phyloP scores from a whole-genome alignment of 2,329 filamentous ascomycete genomes.

The Juglanconis juglandina region DNA sequence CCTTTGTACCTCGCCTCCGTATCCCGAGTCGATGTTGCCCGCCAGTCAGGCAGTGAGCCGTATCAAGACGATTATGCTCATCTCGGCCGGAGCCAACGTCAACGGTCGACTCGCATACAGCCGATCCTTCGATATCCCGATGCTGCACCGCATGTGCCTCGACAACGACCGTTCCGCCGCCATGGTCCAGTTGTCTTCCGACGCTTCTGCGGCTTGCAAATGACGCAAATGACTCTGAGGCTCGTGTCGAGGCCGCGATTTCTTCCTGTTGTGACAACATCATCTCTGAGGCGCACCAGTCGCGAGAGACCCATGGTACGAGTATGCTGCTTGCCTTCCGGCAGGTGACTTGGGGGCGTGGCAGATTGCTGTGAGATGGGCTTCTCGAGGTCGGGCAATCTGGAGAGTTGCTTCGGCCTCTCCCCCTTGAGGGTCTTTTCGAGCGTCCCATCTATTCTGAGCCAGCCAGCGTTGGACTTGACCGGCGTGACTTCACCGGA shows the following conservation, averaged over 20 bases:
- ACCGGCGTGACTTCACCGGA: too few relatives aligned
- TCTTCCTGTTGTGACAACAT: neutral
- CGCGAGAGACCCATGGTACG: neutral
- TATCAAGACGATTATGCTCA: conserved; percentile 23
- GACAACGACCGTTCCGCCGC: conserved; percentile 10
- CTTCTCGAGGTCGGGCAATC: neutral
- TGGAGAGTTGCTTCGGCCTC: neutral
- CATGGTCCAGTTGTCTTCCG: neutral
- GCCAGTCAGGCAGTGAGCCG: conserved; percentile 20
- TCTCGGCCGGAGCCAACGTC: conserved; percentile 20
- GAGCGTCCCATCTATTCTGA: too few relatives aligned
- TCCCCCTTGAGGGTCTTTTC: neutral
- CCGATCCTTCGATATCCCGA: neutral
- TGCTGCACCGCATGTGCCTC: neutral
- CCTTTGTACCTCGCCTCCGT: conserved; percentile 23
- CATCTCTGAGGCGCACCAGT: neutral
- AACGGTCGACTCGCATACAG: conserved; percentile 21
- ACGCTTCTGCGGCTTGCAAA: neutral
- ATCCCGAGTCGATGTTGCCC: conserved; percentile 21
- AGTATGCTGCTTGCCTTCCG: neutral
- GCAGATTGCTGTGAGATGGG: neutral
- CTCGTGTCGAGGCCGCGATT: neutral
- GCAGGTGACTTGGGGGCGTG: neutral
- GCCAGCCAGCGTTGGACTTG: too few relatives aligned
- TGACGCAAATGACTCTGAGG: neutral